Base-by-base conservation (phyloP, 108 stramenopile genomes). In the Conticribra weissflogii region DNA sequence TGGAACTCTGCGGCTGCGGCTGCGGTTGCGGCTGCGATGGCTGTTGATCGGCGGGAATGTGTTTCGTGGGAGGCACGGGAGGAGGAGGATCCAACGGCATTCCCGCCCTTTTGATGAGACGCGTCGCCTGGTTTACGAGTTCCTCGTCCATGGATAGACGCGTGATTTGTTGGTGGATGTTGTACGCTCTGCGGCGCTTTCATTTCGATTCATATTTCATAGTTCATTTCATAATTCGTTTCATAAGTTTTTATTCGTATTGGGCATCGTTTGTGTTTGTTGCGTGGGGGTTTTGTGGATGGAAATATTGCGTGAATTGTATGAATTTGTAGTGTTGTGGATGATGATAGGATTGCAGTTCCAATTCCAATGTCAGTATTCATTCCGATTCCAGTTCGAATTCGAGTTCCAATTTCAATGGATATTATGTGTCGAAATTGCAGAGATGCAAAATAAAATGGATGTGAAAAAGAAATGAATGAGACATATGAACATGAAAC, bases 61-160 rank as follows among this genome's bases (percentile, higher is more conserved):
- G 76, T 31, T 70, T 62, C n/a, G 48, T 41, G 3, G 66, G 51
- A 3, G 50, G 41, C 8, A 70, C 16, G 0, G 45, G 67, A 3
- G 68, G 68, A 1, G 76, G 76, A 36, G 29, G 18, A 17, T 81
- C 76, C 57, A 85, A 29, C 14, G 88, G 83, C 34, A 93, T 76
- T 27, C 87, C 88, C 16, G 89, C 77, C 21, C 92, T 73, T 53
- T 84, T 80, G 7, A 79, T 72, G 83, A 88, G 74, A 32, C 92
- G 66, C 14, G 44, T 50, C 16, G 88, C 63, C 52, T 66, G 50
- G 54, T 72, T 45, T 32, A 69, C 19, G 61, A 74, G 33, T 67
- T 67, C 56, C 55, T 59, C 41, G 50, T 86, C 86, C 71, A 82
- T 61, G 2, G 86, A 54, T 32, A 84, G 61, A 16, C 70, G 59